Base-by-base conservation (phyloP, 169 alveolate genomes). In the Babesia gibsoni region DNA sequence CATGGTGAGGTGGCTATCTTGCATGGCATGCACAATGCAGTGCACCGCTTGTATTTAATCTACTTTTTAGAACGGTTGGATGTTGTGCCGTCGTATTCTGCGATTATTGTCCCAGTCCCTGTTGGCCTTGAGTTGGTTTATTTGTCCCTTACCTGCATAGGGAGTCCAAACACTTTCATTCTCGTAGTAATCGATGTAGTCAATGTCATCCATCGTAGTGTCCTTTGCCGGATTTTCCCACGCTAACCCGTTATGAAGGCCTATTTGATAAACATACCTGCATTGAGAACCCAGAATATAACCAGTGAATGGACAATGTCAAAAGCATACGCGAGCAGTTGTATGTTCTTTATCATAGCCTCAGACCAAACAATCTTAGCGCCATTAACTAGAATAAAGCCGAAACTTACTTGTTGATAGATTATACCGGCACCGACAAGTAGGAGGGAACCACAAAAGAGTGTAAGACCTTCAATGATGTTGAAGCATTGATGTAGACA, bases 121-220 rank as follows among this genome's bases (percentile, higher is more conserved):
- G 58, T 23, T 8, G 33, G 1, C 3, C 10, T 4, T 61, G 58
- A 16, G 25, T 3, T 5, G 4, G 22, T 1, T 23, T n/a, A 14
- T 0, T 5, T 23, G n/a, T 4, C 0, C 35, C 46, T 5, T 46
- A 58, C 73, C 84, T n/a, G 84, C 32, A 56, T 65, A 75, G 14
- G 84, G 84, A 41, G 52, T 52, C 84, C 84, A 75, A 4, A 75
- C 63, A 49, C 66, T 63, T n/a, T 75, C 66, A 25, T 75, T 58
- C 18, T 64, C 59, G 14, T 18, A 41, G 33, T 12, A 3, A 20
- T 56, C 43, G 48, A 27, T 57, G 35, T 75, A 58, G 29, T 75
- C 37, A 23, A 35, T 49, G 22, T 8, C 10, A 23, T 64, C 56
- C 35, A 54, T 10, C 0, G 7, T 35, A 20, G 52, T 69, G 2